Conservation (phyloP, 352 stramenopile species). For the Aphanomyces euteiches region DNA sequence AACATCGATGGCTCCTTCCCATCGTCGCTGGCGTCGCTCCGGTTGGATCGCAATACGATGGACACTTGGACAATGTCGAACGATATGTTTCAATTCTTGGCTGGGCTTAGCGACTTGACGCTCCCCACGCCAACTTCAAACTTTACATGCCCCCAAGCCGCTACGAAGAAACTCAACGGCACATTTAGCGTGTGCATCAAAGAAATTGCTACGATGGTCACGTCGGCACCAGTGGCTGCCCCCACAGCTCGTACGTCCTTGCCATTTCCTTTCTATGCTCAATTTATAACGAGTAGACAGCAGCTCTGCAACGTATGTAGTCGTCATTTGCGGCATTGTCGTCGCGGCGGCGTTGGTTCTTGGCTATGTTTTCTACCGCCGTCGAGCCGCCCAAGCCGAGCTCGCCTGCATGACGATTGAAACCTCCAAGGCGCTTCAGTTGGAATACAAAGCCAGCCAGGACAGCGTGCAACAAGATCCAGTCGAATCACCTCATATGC, state of each 20-base stretch:
- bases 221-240: background rate
- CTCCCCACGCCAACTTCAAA: background rate
- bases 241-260: background rate
- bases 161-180: background rate
- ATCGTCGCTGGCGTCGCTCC: background rate
- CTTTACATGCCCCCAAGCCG: background rate
- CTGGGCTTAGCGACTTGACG: background rate
- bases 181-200: constrained; percentile 6
- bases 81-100: background rate
- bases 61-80: constrained; percentile 5
- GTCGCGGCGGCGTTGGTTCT: background rate
- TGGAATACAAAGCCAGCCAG: background rate
- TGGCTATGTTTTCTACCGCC: background rate
- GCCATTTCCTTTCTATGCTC: background rate
- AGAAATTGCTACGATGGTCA: background rate
- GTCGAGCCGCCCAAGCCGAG: constrained; percentile 3
- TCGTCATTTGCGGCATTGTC: background rate
- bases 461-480: background rate
- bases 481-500: too few relatives aligned
- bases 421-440: background rate
- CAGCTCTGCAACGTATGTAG: too few relatives aligned
- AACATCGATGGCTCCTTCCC: background rate
- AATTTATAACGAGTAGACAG: background rate
- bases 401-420: constrained; percentile 10
- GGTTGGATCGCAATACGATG: background rate